Evolutionary conservation across 202 grass and related monocot species (phyloP).

Genomic region (Elaeis oleifera): DNA sequence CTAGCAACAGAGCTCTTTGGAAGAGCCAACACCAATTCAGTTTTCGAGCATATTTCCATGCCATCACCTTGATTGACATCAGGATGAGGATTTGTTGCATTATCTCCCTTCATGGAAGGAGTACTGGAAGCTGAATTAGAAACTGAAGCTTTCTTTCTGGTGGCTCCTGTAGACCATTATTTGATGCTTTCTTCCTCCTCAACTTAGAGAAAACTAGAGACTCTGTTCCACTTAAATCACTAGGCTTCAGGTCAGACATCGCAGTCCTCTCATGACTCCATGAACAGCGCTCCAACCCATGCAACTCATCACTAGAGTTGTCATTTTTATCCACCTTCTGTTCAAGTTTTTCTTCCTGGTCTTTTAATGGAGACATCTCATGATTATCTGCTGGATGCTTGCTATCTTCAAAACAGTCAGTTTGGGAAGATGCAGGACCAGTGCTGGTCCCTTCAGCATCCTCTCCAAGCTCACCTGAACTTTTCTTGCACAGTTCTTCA

Average conservation of each 20-base stretch:
- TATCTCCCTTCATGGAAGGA: slow-evolving; percentile 20
- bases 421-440: neutral
- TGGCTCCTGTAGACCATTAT: slow-evolving; percentile 25
- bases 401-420: slow-evolving; percentile 21
- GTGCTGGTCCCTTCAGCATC: neutral
- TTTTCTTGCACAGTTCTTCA: slow-evolving; percentile 50
- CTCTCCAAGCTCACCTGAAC: slow-evolving; percentile 15
- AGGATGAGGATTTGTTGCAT: slow-evolving; percentile 11
- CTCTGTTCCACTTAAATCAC: slow-evolving; percentile 17
- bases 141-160: slow-evolving; percentile 20
- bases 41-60: neutral
- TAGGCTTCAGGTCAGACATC: slow-evolving; percentile 25
- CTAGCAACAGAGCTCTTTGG: slow-evolving; percentile 2
- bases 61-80: neutral
- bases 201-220: slow-evolving; percentile 22
- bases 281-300: slow-evolving; percentile 15
- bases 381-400: slow-evolving; percentile 37
- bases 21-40: neutral
- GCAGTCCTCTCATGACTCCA: slow-evolving; percentile 16
- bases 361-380: slow-evolving; percentile 33
- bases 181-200: slow-evolving; percentile 45
- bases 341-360: slow-evolving; percentile 25
- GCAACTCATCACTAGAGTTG: slow-evolving; percentile 24
- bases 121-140: slow-evolving; percentile 30
- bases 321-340: slow-evolving; percentile 25